Percentiles rank a stretch among this genome's conserved stretches.
These are phyloP conservation scores for Albugo candida DNA, from an alignment of 352 stramenopile genomes.

Conservation along the genomic window DNA sequence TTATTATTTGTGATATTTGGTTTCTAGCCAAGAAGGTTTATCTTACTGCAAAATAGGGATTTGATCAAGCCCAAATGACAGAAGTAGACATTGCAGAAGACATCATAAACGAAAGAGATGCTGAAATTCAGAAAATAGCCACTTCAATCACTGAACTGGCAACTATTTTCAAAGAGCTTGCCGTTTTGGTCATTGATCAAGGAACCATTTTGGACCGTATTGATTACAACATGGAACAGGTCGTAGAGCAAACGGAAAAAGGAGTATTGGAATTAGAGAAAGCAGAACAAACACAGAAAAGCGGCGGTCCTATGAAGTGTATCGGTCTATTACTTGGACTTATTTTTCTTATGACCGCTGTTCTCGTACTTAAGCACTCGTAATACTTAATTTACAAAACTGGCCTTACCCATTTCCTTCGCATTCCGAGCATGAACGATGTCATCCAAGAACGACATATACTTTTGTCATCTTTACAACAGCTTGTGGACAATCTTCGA, in stretches of 20 bases:
- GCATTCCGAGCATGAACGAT: slow-evolving; percentile 5
- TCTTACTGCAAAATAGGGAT: slow-evolving; percentile 32
- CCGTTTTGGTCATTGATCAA: slow-evolving; percentile 99
- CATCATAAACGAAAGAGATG: slow-evolving; percentile 88
- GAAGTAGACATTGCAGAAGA: slow-evolving; percentile 93
- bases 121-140: slow-evolving; percentile 94
- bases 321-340: slow-evolving; percentile 83
- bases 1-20: slow-evolving; percentile 4
- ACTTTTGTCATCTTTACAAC: slow-evolving; percentile 29
- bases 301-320: slow-evolving; percentile 88
- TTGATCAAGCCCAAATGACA: slow-evolving; percentile 88
- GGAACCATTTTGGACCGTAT: slow-evolving; percentile 99
- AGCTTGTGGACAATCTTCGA: slow-evolving; percentile 47
- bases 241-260: slow-evolving; percentile 97
- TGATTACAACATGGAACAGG: slow-evolving; percentile 99
- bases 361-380: slow-evolving; percentile 84
- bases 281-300: slow-evolving; percentile 98
- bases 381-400: slow-evolving; percentile 11
- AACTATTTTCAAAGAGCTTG: slow-evolving; percentile 99
- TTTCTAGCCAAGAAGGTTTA: slow-evolving; percentile 8
- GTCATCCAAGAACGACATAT: slow-evolving; percentile 26
- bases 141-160: slow-evolving; percentile 98
- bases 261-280: slow-evolving; percentile 97
- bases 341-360: slow-evolving; percentile 85
- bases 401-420: not conserved